Evolutionary conservation across 2,329 filamentous ascomycete genomes (phyloP), one percentile per base, ranked within the genome.

Genomic region (Nothophaeocryptopus gaeumannii): DNA sequence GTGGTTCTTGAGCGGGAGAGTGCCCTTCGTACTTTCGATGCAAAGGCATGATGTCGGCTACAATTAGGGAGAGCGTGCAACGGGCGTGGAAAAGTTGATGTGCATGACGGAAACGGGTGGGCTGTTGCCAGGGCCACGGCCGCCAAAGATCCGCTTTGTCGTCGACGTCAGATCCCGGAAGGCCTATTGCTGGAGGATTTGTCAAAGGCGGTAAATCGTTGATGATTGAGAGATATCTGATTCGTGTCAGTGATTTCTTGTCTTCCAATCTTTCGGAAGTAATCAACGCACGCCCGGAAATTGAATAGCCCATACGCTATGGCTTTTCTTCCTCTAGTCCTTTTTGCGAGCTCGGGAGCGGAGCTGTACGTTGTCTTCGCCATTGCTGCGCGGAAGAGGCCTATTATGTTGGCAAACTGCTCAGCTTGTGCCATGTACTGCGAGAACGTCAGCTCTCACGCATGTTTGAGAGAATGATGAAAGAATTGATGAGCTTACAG

Each of bases 181-280:
- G n/a, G n/a, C n/a, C n/a, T 11, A 41, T 32, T 14, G 26, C 20
- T 8, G 39, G 39, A 41, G 15, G 26, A 33, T 41, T 14, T n/a
- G 15, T 41, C 39, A 41, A n/a, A 3, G 39, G 39, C 26, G 16
- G 12, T 26, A 41, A 13, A 15, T 41, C 39, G 39, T 41, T 41
- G 39, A 32, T 41, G 8, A 41, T 8, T 14, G 39, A 41, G 9
- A 41, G 26, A 13, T 41, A 41, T n/a, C 39, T 41, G 12, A 13
- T 32, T n/a, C 11, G 2, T 11, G 1, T 5, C 15, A 13, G 8
- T 14, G 39, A 31, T 14, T 31, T 26, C 39, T 31, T 10, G 39
- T 26, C 39, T 13, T 41, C 39, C 10, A 11, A 10, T 8, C 15
- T 14, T 12, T 26, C 11, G 5, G 15, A 41, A 12, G n/a, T 12